Conservation (phyloP, 306 rosid species). For the Bauhinia variegata region DNA sequence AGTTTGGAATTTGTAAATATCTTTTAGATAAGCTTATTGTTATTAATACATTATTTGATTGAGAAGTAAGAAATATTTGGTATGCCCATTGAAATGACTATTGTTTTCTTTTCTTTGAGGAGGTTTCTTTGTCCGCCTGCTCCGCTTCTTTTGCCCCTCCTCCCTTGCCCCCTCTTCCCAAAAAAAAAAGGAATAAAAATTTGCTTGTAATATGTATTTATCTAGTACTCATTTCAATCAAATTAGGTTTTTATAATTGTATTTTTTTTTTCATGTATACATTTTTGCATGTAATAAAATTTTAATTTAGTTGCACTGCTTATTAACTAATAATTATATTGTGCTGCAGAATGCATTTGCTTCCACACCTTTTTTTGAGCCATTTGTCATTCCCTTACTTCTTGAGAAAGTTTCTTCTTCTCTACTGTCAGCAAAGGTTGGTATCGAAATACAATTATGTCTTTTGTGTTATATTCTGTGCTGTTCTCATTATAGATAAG, state of each 20-base stretch:
- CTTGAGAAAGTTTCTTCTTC: conserved; percentile 92
- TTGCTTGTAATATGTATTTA: neutral
- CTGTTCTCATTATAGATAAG: no score
- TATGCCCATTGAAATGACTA: neutral
- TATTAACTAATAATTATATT: conserved; percentile 27
- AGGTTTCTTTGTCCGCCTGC: neutral
- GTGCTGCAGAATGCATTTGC: conserved; percentile 81
- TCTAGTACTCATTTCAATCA: conserved; percentile 19
- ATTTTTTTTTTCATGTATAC: neutral
- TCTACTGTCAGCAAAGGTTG: conserved; percentile 81
- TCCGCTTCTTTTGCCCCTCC: conserved; percentile 14
- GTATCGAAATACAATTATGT: conserved; percentile 31
- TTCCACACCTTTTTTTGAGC: conserved; percentile 76
- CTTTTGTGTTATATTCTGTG: no score
- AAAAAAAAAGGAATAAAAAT: conserved; percentile 21
- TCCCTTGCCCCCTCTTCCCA: neutral
- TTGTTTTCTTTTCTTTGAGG: neutral
- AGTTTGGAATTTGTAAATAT: neutral
- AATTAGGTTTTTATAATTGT: neutral
- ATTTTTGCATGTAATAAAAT: conserved; percentile 36
- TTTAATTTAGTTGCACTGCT: conserved; percentile 16
- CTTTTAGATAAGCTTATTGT: neutral
- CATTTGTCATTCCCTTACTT: conserved; percentile 82
- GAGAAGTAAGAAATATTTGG: neutral
- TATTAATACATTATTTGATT: neutral